These are phyloP conservation scores for Fusarium austroafricanum DNA, from an alignment of 2,329 filamentous ascomycete species.

Conservation along the genomic window DNA sequence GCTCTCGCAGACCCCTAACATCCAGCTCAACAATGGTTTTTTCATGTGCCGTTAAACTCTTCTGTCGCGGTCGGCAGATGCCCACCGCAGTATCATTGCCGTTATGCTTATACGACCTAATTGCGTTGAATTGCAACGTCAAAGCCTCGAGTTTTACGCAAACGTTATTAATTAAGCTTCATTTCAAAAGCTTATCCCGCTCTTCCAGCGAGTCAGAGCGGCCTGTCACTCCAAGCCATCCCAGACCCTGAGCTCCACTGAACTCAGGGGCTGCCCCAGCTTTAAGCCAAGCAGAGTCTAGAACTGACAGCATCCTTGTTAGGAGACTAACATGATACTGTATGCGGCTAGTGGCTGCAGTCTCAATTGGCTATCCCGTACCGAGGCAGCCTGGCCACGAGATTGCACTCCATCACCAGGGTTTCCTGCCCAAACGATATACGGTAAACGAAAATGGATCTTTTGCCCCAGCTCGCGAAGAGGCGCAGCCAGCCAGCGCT, in stretches of 20 bases:
- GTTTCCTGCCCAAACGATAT: slow-evolving; percentile 2
- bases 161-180: not conserved
- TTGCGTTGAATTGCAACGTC: not conserved
- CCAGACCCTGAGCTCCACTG: not conserved
- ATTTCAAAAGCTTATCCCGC: not conserved
- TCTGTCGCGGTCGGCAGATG: not conserved
- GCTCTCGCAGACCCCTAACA: no score
- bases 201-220: not conserved
- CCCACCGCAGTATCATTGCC: not conserved
- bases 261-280: slow-evolving; percentile 19
- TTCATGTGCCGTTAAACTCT: no score
- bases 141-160: not conserved
- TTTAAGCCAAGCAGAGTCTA: not conserved
- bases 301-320: not conserved
- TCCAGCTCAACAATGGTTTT: no score
- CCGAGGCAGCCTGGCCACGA: slow-evolving; percentile 6
- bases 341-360: no score
- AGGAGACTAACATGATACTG: no score
- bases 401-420: slow-evolving; percentile 18
- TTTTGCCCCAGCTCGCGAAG: not conserved
- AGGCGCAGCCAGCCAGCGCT: slow-evolving; percentile 7
- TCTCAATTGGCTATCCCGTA: slow-evolving; percentile 9
- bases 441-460: slow-evolving; percentile 37
- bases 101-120: no score
- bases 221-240: not conserved